Evolutionary conservation across 2,329 filamentous ascomycete species (phyloP), one percentile per base, ranked within the genome.

Genomic region (Didymella glomerata): DNA sequence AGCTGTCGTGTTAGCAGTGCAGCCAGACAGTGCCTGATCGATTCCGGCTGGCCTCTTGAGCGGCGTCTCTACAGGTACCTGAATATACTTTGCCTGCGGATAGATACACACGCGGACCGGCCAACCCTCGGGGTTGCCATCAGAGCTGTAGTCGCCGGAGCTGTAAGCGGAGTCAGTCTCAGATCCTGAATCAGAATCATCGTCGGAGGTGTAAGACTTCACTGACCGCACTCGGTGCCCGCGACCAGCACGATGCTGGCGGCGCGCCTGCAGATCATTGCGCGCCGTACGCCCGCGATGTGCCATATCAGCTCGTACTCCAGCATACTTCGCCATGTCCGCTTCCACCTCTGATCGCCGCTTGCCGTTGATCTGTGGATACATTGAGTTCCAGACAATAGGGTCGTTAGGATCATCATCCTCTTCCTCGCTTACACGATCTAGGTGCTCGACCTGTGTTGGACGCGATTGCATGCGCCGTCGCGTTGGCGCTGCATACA

Each of bases 341-440:
- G 40, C 8, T 14, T 49, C 40, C 11, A 54, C 13, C 27, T 59
- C 41, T 14, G 56, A 54, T n/a, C 22, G 34, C 6, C 41, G 50
- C 51, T 47, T 54, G 10, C 51, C 56, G 6, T 41, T 30, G 34
- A 59, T 46, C 40, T 54, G 56, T 1, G 50, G 56, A 25, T 59
- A 59, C 30, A 54, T 54, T 2, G 47, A 59, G n/a, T 27, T 30
- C 16, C 30, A 30, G 24, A 48, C 49, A 13, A 58, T 40, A 13
- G 41, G 47, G 9, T 57, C 47, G 10, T 47, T 45, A 5, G 9
- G 13, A 41, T 57, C 41, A 14, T 34, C 40, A 25, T 22, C 46
- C 1, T 46, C 16, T 5, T 49, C 11, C 16, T 49, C 46, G 14
- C 20, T 3, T 25, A 18, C 34, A 18, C 27, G 18, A 47, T 20